These are phyloP conservation scores for Aspergillus caelatus DNA, from an alignment of 2,329 filamentous ascomycete genomes.

Conservation along the genomic window DNA sequence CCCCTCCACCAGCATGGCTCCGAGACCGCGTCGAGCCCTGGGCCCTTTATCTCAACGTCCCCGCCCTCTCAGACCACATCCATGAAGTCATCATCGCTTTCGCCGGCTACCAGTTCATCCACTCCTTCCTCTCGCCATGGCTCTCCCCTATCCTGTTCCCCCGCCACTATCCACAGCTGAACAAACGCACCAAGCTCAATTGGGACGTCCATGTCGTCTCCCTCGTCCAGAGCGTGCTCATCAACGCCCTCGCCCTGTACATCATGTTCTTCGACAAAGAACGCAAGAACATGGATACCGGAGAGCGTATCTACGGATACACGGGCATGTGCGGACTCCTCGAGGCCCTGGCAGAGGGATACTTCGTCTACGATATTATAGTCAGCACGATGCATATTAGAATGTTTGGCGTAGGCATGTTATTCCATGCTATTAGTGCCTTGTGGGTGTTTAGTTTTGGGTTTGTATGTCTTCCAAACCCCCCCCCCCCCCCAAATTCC, in stretches of 20 bases:
- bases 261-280: conserved; percentile 61
- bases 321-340: conserved; percentile 61
- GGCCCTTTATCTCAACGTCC: conserved; percentile 54
- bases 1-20: conserved; percentile 55
- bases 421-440: conserved; percentile 64
- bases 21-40: conserved; percentile 52
- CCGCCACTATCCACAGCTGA: conserved; percentile 56
- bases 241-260: conserved; percentile 60
- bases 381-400: conserved; percentile 58
- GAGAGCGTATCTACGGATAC: conserved; percentile 63
- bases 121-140: conserved; percentile 57
- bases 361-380: conserved; percentile 66
- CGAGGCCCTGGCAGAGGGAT: conserved; percentile 63
- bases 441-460: conserved; percentile 64
- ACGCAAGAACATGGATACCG: conserved; percentile 54
- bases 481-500: not conserved
- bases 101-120: conserved; percentile 59
- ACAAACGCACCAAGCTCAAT: conserved; percentile 60
- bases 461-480: conserved; percentile 62
- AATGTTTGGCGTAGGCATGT: conserved; percentile 64
- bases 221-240: conserved; percentile 60
- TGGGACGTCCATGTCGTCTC: conserved; percentile 70
- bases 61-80: conserved; percentile 61
- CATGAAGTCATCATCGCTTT: conserved; percentile 64
- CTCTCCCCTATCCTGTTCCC: conserved; percentile 59